Evolutionary conservation across 2,329 filamentous ascomycete species (phyloP).

Genomic region (Aureobasidium sp.): DNA sequence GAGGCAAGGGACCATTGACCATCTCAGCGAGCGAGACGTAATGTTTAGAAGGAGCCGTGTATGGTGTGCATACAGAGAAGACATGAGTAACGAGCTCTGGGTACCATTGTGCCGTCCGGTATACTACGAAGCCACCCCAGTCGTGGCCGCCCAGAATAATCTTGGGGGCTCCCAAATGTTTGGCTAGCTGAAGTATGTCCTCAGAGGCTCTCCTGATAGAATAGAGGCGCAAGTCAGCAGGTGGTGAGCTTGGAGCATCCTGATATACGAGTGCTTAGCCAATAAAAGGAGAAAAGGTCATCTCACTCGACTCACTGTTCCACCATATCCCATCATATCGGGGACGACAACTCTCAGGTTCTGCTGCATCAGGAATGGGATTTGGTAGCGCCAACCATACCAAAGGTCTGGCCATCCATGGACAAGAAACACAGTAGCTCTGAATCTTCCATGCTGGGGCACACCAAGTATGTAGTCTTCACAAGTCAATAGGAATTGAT

Average conservation of each 20-base stretch:
- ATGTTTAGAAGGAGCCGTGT: slow-evolving; percentile 25
- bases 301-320: slow-evolving; percentile 42
- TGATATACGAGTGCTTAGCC: not conserved
- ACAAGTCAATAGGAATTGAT: not conserved
- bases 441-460: slow-evolving; percentile 36
- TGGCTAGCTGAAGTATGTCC: slow-evolving; percentile 66
- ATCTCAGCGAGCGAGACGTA: slow-evolving; percentile 50
- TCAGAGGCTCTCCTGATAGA: slow-evolving; percentile 56
- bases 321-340: slow-evolving; percentile 80
- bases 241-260: slow-evolving; percentile 15
- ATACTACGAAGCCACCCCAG: slow-evolving; percentile 76
- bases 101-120: slow-evolving; percentile 65
- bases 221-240: slow-evolving; percentile 13
- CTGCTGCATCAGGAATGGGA: slow-evolving; percentile 63
- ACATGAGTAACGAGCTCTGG: slow-evolving; percentile 64
- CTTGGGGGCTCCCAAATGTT: slow-evolving; percentile 43
- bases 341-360: slow-evolving; percentile 74
- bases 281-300: not conserved
- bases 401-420: slow-evolving; percentile 79
- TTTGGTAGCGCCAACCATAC: slow-evolving; percentile 83
- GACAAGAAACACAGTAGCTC: slow-evolving; percentile 48
- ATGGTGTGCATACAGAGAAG: slow-evolving; percentile 77
- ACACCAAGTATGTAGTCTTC: slow-evolving; percentile 46
- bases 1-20: slow-evolving; percentile 50
- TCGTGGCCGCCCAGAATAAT: slow-evolving; percentile 88